Evolutionary conservation across 2,329 filamentous ascomycete genomes (phyloP), one percentile per base, ranked within the genome.

Genomic region (Basipetospora chlamydospora): DNA sequence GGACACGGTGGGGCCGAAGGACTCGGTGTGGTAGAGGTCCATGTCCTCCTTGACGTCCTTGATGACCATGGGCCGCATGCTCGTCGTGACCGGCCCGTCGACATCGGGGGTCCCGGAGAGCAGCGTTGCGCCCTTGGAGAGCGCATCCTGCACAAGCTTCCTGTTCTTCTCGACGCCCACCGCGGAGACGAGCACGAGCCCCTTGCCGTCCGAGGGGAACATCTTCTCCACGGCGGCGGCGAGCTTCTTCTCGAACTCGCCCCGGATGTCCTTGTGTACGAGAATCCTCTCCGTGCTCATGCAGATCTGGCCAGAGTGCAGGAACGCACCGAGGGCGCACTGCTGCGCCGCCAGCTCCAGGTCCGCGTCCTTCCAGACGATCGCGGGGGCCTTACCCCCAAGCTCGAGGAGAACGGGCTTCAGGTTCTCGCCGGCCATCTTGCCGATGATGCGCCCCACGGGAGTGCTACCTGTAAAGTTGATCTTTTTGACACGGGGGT

Each of bases 321-420:
- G 49, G 50, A 87, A 86, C 0, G 81, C 65, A 3, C 83, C 84
- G 2, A 80, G 53, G 0, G 73, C 73, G 46, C 78, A 82, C 47
- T 75, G 69, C 10, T 64, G 54, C 0, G 81, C 85, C 0, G 85
- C 83, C 17, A 72, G 64, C 21, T 80, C 67, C 28, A 93, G 52
- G 48, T 93, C 71, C 11, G 85, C 84, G 53, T 93, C 85, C 35
- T 82, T 77, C 53, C 80, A 74, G 1, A 93, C 75, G 41, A 93
- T 78, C 2, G 80, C 76, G 0, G 75, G 74, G 1, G 80, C 79
- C 55, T 93, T 93, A 31, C 85, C 85, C 3, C 86, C 85, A 1
- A 93, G 64, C 55, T 93, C 85, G 48, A 92, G 67, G 2, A 92
- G 61, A 1, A 81, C 68, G 0, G 83, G 84, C 63, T 93, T 93